A percentile compares a stretch with the other conserved stretches of the same genome.
Evolutionary conservation across 2,329 filamentous ascomycete genomes (phyloP).

Genomic region (Diatrype stigma): DNA sequence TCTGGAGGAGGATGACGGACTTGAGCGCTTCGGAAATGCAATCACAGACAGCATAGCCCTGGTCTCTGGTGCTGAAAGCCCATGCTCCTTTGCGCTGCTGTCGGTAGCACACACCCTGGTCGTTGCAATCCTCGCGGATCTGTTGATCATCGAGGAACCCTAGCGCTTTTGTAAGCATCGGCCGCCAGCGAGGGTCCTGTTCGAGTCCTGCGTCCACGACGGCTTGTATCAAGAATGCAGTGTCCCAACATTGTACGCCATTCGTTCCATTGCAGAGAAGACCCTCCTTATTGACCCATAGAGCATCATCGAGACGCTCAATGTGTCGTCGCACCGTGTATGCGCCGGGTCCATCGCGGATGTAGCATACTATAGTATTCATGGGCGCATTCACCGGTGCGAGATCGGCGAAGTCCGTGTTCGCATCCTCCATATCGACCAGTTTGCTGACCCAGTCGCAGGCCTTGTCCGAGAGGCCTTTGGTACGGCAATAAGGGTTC

Average conservation of each 20-base stretch:
- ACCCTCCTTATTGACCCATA: conserved; percentile 90
- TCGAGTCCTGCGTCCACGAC: conserved; percentile 75
- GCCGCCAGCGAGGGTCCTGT: conserved; percentile 70
- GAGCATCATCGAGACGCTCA: conserved; percentile 76
- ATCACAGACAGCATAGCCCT: conserved; percentile 94
- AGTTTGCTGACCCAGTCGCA: conserved; percentile 80
- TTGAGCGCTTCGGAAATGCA: conserved; percentile 91
- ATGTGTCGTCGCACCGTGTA: conserved; percentile 70
- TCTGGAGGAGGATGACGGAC: conserved; percentile 78
- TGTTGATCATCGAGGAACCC: conserved; percentile 88
- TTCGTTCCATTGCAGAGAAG: conserved; percentile 97
- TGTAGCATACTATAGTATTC: conserved; percentile 84
- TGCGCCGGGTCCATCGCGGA: conserved; percentile 74
- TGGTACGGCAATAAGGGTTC: conserved; percentile 69
- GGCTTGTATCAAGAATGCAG: conserved; percentile 81
- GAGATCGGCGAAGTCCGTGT: conserved; percentile 81
- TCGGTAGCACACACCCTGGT: conserved; percentile 79
- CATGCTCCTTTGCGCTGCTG: conserved; percentile 90
- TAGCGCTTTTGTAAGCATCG: conserved; percentile 79
- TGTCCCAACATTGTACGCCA: conserved; percentile 98
- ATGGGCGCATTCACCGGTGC: conserved; percentile 88
- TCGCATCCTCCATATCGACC: conserved; percentile 86
- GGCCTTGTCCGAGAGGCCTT: conserved; percentile 62
- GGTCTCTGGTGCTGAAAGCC: conserved; percentile 89
- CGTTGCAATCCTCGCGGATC: conserved; percentile 74